Conservation (phyloP, 2,329 filamentous ascomycete species). For the Cercospora janseana region DNA sequence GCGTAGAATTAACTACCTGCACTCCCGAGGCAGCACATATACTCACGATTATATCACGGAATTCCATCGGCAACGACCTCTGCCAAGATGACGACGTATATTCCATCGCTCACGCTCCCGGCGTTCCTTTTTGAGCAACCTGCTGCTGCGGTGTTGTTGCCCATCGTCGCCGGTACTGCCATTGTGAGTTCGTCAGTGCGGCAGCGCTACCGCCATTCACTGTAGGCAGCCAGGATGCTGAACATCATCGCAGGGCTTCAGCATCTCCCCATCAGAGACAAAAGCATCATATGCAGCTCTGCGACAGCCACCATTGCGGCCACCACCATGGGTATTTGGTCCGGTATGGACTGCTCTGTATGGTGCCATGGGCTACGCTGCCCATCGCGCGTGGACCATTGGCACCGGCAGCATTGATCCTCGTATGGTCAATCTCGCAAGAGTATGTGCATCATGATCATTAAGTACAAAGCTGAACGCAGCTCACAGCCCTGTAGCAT, state of each 20-base stretch:
- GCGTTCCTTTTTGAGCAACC: slow-evolving; percentile 68
- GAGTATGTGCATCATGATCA: slow-evolving; percentile 39
- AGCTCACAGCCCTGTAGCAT: slow-evolving; percentile 44
- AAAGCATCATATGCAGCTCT: slow-evolving; percentile 63
- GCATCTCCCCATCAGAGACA: slow-evolving; percentile 58
- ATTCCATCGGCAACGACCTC: background rate
- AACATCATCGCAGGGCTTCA: slow-evolving; percentile 59
- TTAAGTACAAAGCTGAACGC: background rate
- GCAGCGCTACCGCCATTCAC: background rate
- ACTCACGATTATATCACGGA: background rate
- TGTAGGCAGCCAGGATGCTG: background rate
- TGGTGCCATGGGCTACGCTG: slow-evolving; percentile 80
- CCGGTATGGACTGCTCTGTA: slow-evolving; percentile 61
- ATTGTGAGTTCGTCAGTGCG: slow-evolving; percentile 40
- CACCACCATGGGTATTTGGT: slow-evolving; percentile 58
- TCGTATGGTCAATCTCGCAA: slow-evolving; percentile 57
- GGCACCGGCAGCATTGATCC: slow-evolving; percentile 60
- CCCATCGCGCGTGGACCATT: slow-evolving; percentile 69
- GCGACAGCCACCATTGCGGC: slow-evolving; percentile 62
- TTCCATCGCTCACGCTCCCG: slow-evolving; percentile 75
- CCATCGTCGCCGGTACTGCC: slow-evolving; percentile 69
- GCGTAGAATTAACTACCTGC: background rate
- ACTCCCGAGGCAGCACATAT: slow-evolving; percentile 30
- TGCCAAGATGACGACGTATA: slow-evolving; percentile 68
- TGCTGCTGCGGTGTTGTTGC: slow-evolving; percentile 71